A percentile compares a stretch with the other conserved stretches of the same genome.
Evolutionary conservation across 2,329 filamentous ascomycete species (phyloP).

Genomic region (Ophiostoma angusticollis): DNA sequence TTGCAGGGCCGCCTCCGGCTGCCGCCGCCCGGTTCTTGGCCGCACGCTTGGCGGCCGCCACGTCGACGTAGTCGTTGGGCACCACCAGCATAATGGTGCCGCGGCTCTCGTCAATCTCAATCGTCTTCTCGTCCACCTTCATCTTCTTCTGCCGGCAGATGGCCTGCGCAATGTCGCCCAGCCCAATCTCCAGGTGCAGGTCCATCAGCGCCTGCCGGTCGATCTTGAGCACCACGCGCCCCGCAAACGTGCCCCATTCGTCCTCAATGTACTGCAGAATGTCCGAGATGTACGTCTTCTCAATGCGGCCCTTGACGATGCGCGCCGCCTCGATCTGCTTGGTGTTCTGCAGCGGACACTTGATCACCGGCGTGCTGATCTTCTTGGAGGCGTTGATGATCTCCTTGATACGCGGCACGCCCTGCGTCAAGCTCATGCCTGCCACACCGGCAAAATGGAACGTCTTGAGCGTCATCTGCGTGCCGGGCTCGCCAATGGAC

Average conservation of each 20-base stretch:
- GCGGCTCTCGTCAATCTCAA: conserved; percentile 50
- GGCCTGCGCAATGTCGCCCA: conserved; percentile 59
- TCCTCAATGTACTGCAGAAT: conserved; percentile 73
- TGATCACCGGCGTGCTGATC: conserved; percentile 91
- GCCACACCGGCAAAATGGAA: conserved; percentile 99
- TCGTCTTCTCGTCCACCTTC: conserved; percentile 46
- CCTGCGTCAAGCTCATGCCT: conserved; percentile 97
- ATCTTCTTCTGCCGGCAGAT: conserved; percentile 76
- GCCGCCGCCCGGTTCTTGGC: conserved; percentile 30
- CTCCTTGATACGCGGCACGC: conserved; percentile 99
- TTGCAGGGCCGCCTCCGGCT: conserved; percentile 12
- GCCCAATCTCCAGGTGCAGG: conserved; percentile 67
- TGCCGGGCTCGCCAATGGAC: conserved; percentile 95
- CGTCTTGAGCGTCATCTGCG: conserved; percentile 98
- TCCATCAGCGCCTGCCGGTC: conserved; percentile 67
- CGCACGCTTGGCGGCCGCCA: conserved; percentile 33
- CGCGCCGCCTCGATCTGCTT: conserved; percentile 66
- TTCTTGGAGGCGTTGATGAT: conserved; percentile 96
- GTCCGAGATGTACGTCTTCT: conserved; percentile 85
- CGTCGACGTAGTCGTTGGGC: conserved; percentile 37
- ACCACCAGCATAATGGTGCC: conserved; percentile 64
- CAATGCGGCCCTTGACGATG: conserved; percentile 83
- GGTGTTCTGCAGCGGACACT: conserved; percentile 69
- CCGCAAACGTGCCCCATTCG: conserved; percentile 66
- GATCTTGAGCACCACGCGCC: conserved; percentile 69